Evolutionary conservation across 73 alveolate species (phyloP).

Genomic region (Blepharisma stoltei): DNA sequence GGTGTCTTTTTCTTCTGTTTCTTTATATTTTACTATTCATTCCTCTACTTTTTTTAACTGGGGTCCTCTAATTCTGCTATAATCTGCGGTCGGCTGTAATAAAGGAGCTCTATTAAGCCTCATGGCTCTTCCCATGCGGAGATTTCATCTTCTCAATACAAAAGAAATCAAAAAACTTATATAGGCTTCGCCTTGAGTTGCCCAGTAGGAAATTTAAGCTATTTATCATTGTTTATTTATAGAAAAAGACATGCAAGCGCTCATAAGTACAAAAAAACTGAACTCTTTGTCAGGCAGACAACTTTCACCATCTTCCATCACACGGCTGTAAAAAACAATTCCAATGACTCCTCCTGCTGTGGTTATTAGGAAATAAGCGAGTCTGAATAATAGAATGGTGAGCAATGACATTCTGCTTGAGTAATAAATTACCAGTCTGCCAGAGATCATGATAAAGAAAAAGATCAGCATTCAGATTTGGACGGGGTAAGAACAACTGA

Average conservation of each 20-base stretch:
- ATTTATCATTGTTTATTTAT: too few species aligned
- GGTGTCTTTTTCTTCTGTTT: slow-evolving; percentile 41
- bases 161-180: slow-evolving; percentile 15
- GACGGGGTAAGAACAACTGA: not conserved
- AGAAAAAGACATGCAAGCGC: too few species aligned
- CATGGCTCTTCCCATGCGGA: not conserved
- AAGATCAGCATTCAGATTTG: not conserved
- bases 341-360: not conserved
- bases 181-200: too few species aligned
- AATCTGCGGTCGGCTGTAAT: too few species aligned
- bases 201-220: too few species aligned
- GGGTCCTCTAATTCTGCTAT: too few species aligned
- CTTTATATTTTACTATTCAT: slow-evolving; percentile 13
- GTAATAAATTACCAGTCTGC: slow-evolving; percentile 18
- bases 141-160: not conserved
- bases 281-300: not conserved
- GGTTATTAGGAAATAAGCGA: slow-evolving; percentile 19
- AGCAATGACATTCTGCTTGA: not conserved
- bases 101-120: too few species aligned
- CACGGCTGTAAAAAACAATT: not conserved
- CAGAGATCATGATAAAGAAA: not conserved
- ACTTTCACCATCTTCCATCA: not conserved
- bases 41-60: not conserved
- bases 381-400: not conserved
- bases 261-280: not conserved